A percentile compares a stretch with the other conserved stretches of the same genome.
Conservation (phyloP, 164 flowering plant species). For the Hamamelis virginiana region DNA sequence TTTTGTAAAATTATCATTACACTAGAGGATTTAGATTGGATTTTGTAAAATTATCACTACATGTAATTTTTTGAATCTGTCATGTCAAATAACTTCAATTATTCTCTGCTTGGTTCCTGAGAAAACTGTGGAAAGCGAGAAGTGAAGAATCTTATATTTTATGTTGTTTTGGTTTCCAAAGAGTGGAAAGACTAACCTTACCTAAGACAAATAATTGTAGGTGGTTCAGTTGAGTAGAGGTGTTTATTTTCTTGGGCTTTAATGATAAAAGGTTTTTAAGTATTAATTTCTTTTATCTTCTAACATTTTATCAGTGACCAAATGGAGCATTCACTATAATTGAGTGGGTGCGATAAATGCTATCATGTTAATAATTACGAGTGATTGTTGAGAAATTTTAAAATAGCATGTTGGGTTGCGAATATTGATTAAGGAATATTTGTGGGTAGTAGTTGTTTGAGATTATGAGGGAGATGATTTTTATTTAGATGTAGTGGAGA, state of each 20-base stretch:
- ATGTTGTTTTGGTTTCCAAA: neutral
- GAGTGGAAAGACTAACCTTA: neutral
- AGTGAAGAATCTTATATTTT: neutral
- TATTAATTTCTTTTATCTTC: too few species aligned
- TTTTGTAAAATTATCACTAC: neutral
- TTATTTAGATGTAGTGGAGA: too few species aligned
- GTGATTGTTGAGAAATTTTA: too few species aligned
- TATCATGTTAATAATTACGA: too few species aligned
- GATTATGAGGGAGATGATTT: too few species aligned
- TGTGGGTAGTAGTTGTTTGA: too few species aligned
- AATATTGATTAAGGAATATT: too few species aligned
- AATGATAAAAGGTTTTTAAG: neutral
- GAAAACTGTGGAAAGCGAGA: neutral
- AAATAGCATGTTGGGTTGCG: too few species aligned
- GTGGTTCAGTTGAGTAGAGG: neutral
- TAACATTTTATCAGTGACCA: neutral
- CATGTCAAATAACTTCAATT: neutral
- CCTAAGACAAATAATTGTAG: neutral
- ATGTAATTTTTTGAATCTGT: neutral
- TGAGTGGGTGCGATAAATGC: too few species aligned
- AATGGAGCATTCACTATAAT: neutral
- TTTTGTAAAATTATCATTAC: neutral
- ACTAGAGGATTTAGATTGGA: neutral
- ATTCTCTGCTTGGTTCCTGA: constrained; percentile 9
- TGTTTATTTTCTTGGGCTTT: neutral